Evolutionary conservation across 2,329 filamentous ascomycete species (phyloP).

Genomic region (Cladosporium colombiae): DNA sequence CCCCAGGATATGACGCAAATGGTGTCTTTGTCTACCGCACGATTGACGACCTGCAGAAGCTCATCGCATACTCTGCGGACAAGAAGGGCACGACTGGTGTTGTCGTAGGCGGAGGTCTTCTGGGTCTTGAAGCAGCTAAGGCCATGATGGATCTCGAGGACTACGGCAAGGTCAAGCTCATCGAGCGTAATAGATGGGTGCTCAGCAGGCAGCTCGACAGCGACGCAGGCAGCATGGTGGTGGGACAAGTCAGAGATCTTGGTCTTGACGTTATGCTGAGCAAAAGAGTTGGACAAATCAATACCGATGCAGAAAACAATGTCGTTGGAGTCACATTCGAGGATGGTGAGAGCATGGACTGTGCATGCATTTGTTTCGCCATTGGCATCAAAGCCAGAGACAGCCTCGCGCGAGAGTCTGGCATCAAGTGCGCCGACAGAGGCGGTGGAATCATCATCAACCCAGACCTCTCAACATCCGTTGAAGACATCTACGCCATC

Average conservation of each 20-base stretch:
- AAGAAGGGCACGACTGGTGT: slow-evolving; percentile 69
- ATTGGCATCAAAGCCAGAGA: slow-evolving; percentile 83
- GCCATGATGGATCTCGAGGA: slow-evolving; percentile 84
- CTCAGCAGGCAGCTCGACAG: slow-evolving; percentile 78
- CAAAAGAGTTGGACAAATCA: slow-evolving; percentile 72
- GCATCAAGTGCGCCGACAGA: slow-evolving; percentile 70
- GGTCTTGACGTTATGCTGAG: slow-evolving; percentile 79
- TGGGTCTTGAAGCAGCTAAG: slow-evolving; percentile 86
- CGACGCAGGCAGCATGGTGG: slow-evolving; percentile 78
- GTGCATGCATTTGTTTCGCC: slow-evolving; percentile 83
- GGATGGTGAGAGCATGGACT: slow-evolving; percentile 74
- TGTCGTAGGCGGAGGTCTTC: slow-evolving; percentile 80
- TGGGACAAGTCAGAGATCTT: slow-evolving; percentile 75
- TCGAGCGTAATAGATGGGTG: slow-evolving; percentile 83
- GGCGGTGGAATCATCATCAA: slow-evolving; percentile 76
- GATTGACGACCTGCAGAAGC: slow-evolving; percentile 74
- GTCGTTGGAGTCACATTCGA: slow-evolving; percentile 77
- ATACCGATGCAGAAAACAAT: slow-evolving; percentile 65
- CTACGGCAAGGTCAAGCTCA: slow-evolving; percentile 72
- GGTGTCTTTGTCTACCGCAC: slow-evolving; percentile 90
- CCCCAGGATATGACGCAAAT: slow-evolving; percentile 74
- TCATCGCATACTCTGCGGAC: slow-evolving; percentile 71
- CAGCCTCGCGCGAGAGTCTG: slow-evolving; percentile 68
- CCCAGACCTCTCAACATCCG: slow-evolving; percentile 67
- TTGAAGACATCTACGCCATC: slow-evolving; percentile 76